A percentile compares a stretch with the other conserved stretches of the same genome.
Conservation (phyloP, 2,329 filamentous ascomycete genomes). For the Aurifilum marmelostoma region DNA sequence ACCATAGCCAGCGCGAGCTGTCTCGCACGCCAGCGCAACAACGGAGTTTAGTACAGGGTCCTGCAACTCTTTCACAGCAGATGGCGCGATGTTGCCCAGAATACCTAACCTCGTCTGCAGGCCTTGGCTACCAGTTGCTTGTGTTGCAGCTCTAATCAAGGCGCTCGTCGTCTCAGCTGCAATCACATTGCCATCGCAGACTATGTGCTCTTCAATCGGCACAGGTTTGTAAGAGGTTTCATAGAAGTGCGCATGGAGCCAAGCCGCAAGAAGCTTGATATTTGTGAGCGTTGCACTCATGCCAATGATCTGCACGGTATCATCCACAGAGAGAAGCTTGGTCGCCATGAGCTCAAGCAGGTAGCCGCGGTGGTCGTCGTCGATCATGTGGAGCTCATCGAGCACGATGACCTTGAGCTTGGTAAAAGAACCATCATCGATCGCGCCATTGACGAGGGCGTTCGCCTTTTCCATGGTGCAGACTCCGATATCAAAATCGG, state of each 20-base stretch:
- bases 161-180: constrained; percentile 61
- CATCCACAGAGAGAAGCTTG: constrained; percentile 67
- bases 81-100: constrained; percentile 55
- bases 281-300: constrained; percentile 86
- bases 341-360: constrained; percentile 74
- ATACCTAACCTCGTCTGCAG: constrained; percentile 43
- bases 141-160: constrained; percentile 60
- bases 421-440: constrained; percentile 70
- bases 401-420: constrained; percentile 69
- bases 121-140: constrained; percentile 41
- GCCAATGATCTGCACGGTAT: constrained; percentile 70
- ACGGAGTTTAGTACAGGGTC: constrained; percentile 72
- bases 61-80: constrained; percentile 62
- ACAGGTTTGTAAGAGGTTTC: constrained; percentile 74
- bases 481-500: constrained; percentile 76
- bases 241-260: constrained; percentile 73
- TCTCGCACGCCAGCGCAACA: constrained; percentile 70
- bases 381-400: constrained; percentile 82
- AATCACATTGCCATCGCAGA: constrained; percentile 71
- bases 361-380: constrained; percentile 76
- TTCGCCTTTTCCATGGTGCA: constrained; percentile 86
- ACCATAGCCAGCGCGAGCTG: constrained; percentile 68
- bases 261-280: constrained; percentile 67
- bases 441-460: constrained; percentile 71
- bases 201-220: constrained; percentile 75